Conservation (phyloP, 2,329 filamentous ascomycete species). For the Rutstroemia sp. region DNA sequence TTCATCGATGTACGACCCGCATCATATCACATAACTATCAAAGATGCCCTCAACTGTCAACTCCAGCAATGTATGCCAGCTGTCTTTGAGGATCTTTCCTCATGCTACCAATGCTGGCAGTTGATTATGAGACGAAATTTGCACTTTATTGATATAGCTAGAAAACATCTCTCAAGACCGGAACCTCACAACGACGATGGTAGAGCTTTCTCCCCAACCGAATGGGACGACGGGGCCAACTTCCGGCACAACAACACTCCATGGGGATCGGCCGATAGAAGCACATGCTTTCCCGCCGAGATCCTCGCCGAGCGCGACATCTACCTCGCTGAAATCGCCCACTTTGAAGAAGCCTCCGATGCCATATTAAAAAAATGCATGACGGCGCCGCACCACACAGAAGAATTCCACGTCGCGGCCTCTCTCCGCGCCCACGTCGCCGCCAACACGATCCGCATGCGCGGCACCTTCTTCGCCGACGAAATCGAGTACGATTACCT, state of each 20-base stretch:
- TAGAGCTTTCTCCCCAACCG: background rate
- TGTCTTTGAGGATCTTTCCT: constrained; percentile 2
- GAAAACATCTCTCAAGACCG: background rate
- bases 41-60: background rate
- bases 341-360: constrained; percentile 7
- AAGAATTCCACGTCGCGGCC: constrained; percentile 6
- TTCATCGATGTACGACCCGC: constrained; percentile 1
- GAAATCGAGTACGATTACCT: constrained; percentile 12
- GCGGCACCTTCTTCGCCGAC: background rate
- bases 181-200: background rate
- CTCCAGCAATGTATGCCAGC: background rate
- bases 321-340: constrained; percentile 3
- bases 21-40: background rate
- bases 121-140: constrained; percentile 11
- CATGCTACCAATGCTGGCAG: constrained; percentile 8
- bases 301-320: constrained; percentile 6
- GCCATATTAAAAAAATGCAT: background rate
- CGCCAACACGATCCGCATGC: constrained; percentile 3
- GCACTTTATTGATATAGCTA: constrained; percentile 7
- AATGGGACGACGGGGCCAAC: background rate
- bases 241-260: background rate
- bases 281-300: background rate
- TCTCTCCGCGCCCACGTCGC: constrained; percentile 9
- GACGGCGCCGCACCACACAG: background rate
- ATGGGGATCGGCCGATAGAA: background rate